Evolutionary conservation across 164 flowering plant genomes (phyloP).

Genomic region (Vitis riparia): DNA sequence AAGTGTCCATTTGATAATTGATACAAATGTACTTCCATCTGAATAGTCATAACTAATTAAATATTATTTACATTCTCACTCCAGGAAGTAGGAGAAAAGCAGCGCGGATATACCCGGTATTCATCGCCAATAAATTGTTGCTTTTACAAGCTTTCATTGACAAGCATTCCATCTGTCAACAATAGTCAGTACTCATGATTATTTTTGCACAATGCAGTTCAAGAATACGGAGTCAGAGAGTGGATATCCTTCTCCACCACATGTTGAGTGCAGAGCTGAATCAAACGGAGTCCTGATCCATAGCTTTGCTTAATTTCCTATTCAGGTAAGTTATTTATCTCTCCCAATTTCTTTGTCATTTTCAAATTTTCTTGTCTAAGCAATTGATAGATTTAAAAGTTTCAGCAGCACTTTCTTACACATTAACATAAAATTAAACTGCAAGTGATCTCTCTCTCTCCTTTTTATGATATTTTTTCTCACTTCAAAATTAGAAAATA

Average conservation of each 20-base stretch:
- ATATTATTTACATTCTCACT: slow-evolving; percentile 4
- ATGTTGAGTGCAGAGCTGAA: slow-evolving; percentile 81
- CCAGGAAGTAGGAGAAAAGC: slow-evolving; percentile 42
- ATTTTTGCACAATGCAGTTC: slow-evolving; percentile 40
- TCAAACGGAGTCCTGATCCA: slow-evolving; percentile 16
- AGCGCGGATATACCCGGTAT: slow-evolving; percentile 51
- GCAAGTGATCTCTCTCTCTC: too few relatives aligned
- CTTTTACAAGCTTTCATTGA: background rate
- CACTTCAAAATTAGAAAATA: too few relatives aligned
- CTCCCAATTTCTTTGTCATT: background rate
- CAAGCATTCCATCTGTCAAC: background rate
- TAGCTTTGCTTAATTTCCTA: slow-evolving; percentile 10
- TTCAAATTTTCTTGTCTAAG: background rate
- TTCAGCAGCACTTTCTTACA: too few relatives aligned
- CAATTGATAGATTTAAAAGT: too few relatives aligned
- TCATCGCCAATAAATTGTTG: background rate
- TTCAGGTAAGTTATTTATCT: background rate
- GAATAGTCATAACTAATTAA: background rate
- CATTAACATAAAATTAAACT: too few relatives aligned
- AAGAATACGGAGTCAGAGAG: slow-evolving; percentile 73
- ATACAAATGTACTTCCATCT: background rate
- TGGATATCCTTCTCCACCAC: slow-evolving; percentile 83
- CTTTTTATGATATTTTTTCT: too few relatives aligned
- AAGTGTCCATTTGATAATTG: too few relatives aligned
- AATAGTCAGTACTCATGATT: background rate